These are phyloP conservation scores for Pichia pseudocactophila DNA, from an alignment of 805 yeast species.

Conservation along the genomic window DNA sequence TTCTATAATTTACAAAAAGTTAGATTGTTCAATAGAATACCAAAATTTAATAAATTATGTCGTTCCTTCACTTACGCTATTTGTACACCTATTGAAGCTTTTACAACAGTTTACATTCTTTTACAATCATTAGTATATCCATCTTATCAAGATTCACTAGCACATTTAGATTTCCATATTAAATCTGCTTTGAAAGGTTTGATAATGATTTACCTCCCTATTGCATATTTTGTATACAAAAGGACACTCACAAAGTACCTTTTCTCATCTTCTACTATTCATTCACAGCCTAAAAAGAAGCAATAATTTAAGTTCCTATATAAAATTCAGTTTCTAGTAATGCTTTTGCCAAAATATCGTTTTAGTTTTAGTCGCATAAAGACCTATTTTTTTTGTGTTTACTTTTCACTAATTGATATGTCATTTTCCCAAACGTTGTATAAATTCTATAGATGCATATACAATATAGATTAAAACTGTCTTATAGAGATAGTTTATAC, in stretches of 20 bases:
- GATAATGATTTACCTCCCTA: slow-evolving; percentile 16
- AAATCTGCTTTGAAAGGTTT: slow-evolving; percentile 9
- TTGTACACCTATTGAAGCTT: slow-evolving; percentile 16
- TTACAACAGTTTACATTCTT: slow-evolving; percentile 17
- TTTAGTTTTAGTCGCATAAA: no score
- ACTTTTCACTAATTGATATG: no score
- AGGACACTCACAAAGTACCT: slow-evolving; percentile 11
- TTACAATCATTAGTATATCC: slow-evolving; percentile 15
- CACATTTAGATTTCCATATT: slow-evolving; percentile 12
- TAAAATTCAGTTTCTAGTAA: no score
- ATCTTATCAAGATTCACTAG: slow-evolving; percentile 13
- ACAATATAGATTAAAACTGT: no score
- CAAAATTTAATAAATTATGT: slow-evolving; percentile 12
- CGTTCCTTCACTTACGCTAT: slow-evolving; percentile 14
- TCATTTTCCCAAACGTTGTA: no score
- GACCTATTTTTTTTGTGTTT: no score
- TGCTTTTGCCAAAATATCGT: no score
- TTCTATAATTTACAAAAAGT: slow-evolving; percentile 22
- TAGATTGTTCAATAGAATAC: slow-evolving; percentile 17
- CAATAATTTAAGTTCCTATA: no score
- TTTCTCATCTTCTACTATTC: neutral
- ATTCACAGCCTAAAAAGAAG: neutral
- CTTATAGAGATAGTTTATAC: no score
- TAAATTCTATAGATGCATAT: no score
- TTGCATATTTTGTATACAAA: slow-evolving; percentile 19